phyloP scores from a whole-genome alignment of 2,329 filamentous ascomycete genomes.

The Aschersonia sp. region DNA sequence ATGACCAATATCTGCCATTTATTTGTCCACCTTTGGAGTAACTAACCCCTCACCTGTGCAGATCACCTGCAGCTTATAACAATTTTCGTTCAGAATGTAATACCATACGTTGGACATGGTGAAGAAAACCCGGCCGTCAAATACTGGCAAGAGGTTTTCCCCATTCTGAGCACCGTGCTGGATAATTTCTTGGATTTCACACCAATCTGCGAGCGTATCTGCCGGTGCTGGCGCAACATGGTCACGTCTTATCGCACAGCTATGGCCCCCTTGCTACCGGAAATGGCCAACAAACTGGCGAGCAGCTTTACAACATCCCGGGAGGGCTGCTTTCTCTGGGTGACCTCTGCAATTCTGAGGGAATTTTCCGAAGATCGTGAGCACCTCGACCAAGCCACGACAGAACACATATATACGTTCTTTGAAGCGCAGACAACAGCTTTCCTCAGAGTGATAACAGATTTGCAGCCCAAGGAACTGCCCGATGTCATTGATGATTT shows the following conservation, averaged over 20 bases:
- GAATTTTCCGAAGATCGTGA: constrained; percentile 90
- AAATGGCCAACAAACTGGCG: constrained; percentile 78
- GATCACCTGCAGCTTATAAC: constrained; percentile 89
- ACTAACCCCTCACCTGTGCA: constrained; percentile 11
- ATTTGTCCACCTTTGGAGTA: no score
- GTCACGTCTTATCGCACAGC: constrained; percentile 87
- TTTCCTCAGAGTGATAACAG: constrained; percentile 80
- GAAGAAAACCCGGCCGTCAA: constrained; percentile 83
- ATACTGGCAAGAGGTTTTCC: constrained; percentile 92
- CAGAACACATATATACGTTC: constrained; percentile 81
- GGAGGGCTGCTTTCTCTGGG: constrained; percentile 98
- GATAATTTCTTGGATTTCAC: constrained; percentile 76
- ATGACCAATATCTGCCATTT: neutral
- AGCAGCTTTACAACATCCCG: constrained; percentile 71
- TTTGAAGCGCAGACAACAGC: constrained; percentile 87
- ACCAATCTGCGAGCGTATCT: constrained; percentile 86
- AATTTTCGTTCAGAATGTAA: constrained; percentile 66
- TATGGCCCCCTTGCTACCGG: constrained; percentile 71
- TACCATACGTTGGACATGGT: constrained; percentile 57
- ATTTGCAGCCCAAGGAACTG: constrained; percentile 59
- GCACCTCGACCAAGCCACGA: constrained; percentile 67
- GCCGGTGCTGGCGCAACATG: constrained; percentile 94
- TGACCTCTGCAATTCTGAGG: constrained; percentile 82
- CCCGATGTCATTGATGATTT: constrained; percentile 89
- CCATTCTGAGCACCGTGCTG: constrained; percentile 71